phyloP scores from a whole-genome alignment of 129 eudicot genomes.

The Oenanthe sinensis region DNA sequence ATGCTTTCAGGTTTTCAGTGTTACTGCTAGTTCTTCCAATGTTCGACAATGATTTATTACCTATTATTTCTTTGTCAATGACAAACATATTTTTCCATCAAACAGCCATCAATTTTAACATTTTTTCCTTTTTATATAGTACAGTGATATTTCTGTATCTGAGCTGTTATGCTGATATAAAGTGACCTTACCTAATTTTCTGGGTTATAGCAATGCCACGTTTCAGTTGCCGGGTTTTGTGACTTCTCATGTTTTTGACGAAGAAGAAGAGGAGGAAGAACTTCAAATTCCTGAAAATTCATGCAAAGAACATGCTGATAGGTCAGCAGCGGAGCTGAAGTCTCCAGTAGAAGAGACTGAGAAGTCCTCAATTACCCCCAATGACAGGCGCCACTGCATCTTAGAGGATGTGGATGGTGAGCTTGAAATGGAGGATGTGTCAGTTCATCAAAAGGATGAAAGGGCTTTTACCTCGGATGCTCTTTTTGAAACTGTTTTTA shows the following conservation, averaged over 20 bases:
- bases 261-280: conserved; percentile 65
- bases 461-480: conserved; percentile 17
- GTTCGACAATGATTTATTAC: neutral
- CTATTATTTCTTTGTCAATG: neutral
- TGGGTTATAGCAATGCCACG: conserved; percentile 62
- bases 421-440: conserved; percentile 97
- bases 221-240: conserved; percentile 81
- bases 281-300: conserved; percentile 26
- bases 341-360: conserved; percentile 37
- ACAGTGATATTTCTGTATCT: neutral
- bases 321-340: conserved; percentile 27
- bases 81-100: neutral
- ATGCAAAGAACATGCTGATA: conserved; percentile 24
- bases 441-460: conserved; percentile 66
- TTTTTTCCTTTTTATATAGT: neutral
- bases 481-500: conserved; percentile 20
- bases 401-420: conserved; percentile 97
- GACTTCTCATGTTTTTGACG: conserved; percentile 51
- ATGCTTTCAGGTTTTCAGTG: neutral
- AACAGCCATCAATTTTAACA: neutral
- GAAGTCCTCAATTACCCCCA: conserved; percentile 46
- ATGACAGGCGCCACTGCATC: conserved; percentile 69
- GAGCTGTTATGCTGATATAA: neutral
- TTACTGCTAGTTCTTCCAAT: neutral
- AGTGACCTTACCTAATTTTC: neutral